Evolutionary conservation across 352 stramenopile species (phyloP).

Genomic region (Globisporangium echinulatum): DNA sequence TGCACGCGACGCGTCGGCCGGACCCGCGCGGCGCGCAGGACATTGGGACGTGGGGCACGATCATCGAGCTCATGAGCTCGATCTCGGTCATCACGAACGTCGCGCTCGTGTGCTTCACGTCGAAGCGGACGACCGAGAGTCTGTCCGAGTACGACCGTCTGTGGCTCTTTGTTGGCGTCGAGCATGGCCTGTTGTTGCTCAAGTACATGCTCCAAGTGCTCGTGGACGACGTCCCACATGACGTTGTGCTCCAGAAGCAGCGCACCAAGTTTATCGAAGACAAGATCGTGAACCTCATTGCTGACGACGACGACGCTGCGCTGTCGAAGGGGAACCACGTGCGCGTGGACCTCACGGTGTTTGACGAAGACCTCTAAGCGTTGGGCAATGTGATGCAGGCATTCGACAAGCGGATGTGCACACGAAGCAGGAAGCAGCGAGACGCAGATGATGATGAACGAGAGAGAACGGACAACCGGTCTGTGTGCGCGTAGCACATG

Average conservation of each 20-base stretch:
- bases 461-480: too few species aligned
- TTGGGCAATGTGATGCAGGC: too few species aligned
- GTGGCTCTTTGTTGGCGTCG: constrained; percentile 59
- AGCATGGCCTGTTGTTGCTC: constrained; percentile 54
- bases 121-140: constrained; percentile 42
- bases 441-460: too few species aligned
- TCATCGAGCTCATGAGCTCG: constrained; percentile 87
- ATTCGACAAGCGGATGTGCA: too few species aligned
- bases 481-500: too few species aligned
- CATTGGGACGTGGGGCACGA: constrained; percentile 90
- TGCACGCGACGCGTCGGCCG: constrained; percentile 63
- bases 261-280: constrained; percentile 59
- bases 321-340: constrained; percentile 73
- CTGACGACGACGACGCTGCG: constrained; percentile 61
- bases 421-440: too few species aligned
- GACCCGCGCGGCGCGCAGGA: constrained; percentile 75
- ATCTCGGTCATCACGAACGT: constrained; percentile 91
- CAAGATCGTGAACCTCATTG: constrained; percentile 71
- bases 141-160: constrained; percentile 39
- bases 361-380: constrained; percentile 56
- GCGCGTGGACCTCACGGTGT: constrained; percentile 72
- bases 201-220: constrained; percentile 67
- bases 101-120: constrained; percentile 90
- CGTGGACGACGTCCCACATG: constrained; percentile 64
- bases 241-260: constrained; percentile 66